These are phyloP conservation scores for Phialophora macrospora DNA, from an alignment of 2,329 filamentous ascomycete species.

Conservation along the genomic window DNA sequence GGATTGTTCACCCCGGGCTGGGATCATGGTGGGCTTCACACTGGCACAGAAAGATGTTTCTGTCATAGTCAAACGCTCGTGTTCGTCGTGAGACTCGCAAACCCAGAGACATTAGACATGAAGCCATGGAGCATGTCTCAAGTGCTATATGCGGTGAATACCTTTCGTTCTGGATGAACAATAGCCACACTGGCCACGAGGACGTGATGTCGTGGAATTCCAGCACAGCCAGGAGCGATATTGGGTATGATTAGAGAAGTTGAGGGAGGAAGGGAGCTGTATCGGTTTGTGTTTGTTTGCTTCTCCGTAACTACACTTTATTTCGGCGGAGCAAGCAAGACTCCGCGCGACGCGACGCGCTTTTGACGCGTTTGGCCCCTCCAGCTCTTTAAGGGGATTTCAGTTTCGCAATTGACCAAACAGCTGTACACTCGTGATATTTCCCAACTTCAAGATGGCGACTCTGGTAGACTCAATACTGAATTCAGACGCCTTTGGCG, in stretches of 20 bases:
- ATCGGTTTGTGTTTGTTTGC: not conserved
- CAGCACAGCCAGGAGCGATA: not conserved
- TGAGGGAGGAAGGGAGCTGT: too few species aligned
- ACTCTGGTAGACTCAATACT: slow-evolving; percentile 58
- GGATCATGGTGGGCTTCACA: not conserved
- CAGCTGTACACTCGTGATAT: not conserved
- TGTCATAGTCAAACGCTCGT: not conserved
- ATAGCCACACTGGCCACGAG: not conserved
- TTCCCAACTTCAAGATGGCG: slow-evolving; percentile 49
- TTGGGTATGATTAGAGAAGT: too few species aligned
- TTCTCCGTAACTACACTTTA: slow-evolving; percentile 2
- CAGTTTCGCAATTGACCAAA: not conserved
- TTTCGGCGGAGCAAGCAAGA: not conserved
- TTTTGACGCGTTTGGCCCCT: not conserved
- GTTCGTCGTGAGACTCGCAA: not conserved
- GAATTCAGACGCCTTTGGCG: slow-evolving; percentile 51
- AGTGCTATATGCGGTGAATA: not conserved
- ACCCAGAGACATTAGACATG: not conserved
- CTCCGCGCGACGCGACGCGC: not conserved
- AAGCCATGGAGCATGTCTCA: not conserved
- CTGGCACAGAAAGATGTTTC: not conserved
- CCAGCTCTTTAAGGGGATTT: not conserved
- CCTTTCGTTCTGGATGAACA: not conserved
- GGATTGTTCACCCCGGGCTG: too few species aligned
- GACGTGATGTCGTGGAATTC: not conserved